Evolutionary conservation across 1,139 yeast species (phyloP).

Genomic region (Candida dubliniensis): DNA sequence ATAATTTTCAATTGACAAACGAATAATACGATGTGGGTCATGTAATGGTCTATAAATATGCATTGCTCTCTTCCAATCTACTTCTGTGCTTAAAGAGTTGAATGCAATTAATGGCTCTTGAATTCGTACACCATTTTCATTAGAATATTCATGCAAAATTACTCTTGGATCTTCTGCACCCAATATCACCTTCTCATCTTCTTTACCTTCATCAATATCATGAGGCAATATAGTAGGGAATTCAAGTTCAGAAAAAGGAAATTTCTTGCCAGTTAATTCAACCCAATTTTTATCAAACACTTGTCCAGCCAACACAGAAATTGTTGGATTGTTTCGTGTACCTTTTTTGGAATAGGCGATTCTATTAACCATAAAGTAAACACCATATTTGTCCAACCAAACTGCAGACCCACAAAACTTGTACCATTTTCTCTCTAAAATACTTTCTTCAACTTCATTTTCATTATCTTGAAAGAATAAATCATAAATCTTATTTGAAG

Average conservation of each 20-base stretch:
- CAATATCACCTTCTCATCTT: conserved; percentile 20
- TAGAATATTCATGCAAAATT: conserved; percentile 29
- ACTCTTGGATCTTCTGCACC: conserved; percentile 49
- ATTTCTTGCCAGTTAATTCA: conserved; percentile 22
- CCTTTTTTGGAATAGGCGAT: conserved; percentile 26
- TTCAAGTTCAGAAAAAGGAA: conserved; percentile 20
- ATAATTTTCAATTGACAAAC: conserved; percentile 25
- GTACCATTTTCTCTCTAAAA: conserved; percentile 27
- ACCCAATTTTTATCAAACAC: conserved; percentile 29
- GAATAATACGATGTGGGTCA: conserved; percentile 21
- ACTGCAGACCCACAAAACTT: conserved; percentile 35
- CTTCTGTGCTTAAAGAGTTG: conserved; percentile 32
- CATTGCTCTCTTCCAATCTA: conserved; percentile 30
- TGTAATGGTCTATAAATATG: conserved; percentile 30
- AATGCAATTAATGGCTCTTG: conserved; percentile 49
- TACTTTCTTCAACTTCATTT: conserved; percentile 14
- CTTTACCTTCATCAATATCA: conserved; percentile 21
- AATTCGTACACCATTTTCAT: conserved; percentile 22
- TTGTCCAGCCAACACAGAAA: conserved; percentile 28
- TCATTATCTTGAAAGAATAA: conserved; percentile 14
- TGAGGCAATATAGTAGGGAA: conserved; percentile 31
- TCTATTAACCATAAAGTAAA: conserved; percentile 33
- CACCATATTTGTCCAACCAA: conserved; percentile 34
- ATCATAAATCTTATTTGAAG: conserved; percentile 5
- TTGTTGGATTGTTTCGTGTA: conserved; percentile 21